A percentile compares a stretch with the other conserved stretches of the same genome.
Conservation (phyloP, 139 green algal species). For the Zygnema circumcarinatum region DNA sequence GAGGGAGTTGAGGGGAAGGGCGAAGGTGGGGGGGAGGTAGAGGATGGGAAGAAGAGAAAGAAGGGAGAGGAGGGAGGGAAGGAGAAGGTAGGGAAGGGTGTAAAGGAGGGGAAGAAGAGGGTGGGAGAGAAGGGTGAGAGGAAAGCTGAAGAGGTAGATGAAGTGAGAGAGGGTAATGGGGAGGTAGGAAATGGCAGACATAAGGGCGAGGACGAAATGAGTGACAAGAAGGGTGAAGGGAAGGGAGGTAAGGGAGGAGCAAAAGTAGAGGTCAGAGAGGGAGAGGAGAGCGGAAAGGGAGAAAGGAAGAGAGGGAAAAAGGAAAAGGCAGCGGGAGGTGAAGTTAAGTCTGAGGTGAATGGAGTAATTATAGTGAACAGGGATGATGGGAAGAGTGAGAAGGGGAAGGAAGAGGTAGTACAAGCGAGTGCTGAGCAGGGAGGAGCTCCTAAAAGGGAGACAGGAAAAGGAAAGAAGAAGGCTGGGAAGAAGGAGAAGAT, state of each 20-base stretch:
- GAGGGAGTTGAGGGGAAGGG: not conserved
- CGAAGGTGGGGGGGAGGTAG: not conserved
- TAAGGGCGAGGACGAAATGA: not conserved
- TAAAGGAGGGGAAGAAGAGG: not conserved
- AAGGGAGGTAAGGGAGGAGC: not conserved
- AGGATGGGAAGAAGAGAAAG: not conserved
- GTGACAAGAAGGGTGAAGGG: not conserved
- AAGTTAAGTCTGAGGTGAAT: too few relatives aligned
- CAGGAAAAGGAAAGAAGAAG: not conserved
- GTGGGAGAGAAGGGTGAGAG: not conserved
- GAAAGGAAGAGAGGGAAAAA: not conserved
- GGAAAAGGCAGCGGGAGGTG: not conserved
- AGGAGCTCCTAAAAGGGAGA: not conserved
- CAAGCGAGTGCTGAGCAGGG: not conserved
- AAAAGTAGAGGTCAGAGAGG: not conserved
- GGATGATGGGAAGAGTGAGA: too few relatives aligned
- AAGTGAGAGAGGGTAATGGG: not conserved
- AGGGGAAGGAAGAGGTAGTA: not conserved
- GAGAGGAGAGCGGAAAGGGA: not conserved
- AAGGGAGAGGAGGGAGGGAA: not conserved
- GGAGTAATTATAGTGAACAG: too few relatives aligned
- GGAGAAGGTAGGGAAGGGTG: not conserved
- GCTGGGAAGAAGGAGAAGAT: not conserved
- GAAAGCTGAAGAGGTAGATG: not conserved
- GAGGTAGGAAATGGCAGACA: not conserved